Evolutionary conservation across 1,284 basidiomycete genomes (phyloP).

Genomic region (Ustilago nuda): DNA sequence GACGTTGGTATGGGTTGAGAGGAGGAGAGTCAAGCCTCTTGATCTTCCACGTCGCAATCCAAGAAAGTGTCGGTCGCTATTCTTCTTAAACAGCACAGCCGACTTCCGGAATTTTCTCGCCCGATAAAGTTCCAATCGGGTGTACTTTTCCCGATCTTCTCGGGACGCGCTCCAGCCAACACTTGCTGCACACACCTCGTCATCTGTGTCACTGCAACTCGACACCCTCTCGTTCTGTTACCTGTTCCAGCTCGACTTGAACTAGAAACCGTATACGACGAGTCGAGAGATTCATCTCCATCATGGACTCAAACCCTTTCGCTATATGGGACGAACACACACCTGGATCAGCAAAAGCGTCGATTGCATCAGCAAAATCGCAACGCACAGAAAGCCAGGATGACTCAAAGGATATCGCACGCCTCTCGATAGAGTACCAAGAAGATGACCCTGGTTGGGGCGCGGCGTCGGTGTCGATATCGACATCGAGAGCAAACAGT

Average conservation of each 20-base stretch:
- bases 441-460: slow-evolving; percentile 52
- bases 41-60: neutral
- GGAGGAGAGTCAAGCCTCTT: neutral
- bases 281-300: neutral
- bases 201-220: neutral
- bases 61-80: neutral
- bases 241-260: too few species aligned
- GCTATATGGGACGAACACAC: slow-evolving; percentile 46
- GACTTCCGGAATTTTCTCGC: neutral
- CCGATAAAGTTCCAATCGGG: slow-evolving; percentile 8
- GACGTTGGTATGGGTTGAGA: neutral
- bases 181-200: neutral
- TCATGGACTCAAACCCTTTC: slow-evolving; percentile 49
- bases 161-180: slow-evolving; percentile 38
- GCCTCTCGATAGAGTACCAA: slow-evolving; percentile 27
- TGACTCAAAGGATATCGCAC: slow-evolving; percentile 2
- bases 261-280: too few species aligned
- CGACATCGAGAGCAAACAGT: slow-evolving; percentile 28
- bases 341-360: slow-evolving; percentile 14
- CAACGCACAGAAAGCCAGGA: neutral
- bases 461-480: slow-evolving; percentile 19
- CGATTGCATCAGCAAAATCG: neutral
- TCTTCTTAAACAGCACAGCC: slow-evolving; percentile 2
- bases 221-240: neutral
- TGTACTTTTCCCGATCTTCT: slow-evolving; percentile 2